Conservation (phyloP, 164 flowering plant species). For the Chimonanthus salicifolius region DNA sequence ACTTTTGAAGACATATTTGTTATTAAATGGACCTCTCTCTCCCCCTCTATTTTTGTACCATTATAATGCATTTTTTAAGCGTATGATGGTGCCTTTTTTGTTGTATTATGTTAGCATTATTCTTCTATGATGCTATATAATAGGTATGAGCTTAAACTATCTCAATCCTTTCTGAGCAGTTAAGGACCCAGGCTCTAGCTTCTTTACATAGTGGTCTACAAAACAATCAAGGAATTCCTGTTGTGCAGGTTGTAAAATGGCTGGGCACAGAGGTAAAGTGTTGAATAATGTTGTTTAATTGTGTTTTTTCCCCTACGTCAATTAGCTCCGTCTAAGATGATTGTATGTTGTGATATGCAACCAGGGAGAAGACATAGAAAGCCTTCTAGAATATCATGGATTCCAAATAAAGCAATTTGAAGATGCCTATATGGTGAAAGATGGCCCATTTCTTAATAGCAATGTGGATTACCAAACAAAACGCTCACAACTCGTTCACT, state of each 20-base stretch:
- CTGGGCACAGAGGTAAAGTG: constrained; percentile 81
- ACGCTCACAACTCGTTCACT: constrained; percentile 73
- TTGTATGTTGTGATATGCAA: constrained; percentile 6
- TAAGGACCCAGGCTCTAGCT: constrained; percentile 96
- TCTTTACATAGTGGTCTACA: constrained; percentile 81
- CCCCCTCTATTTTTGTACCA: too few species aligned
- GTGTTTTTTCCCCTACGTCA: constrained; percentile 2
- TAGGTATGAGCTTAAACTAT: constrained; percentile 1
- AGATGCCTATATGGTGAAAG: constrained; percentile 92
- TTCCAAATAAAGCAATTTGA: constrained; percentile 68
- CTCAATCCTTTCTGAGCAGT: constrained; percentile 43
- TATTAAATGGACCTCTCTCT: too few species aligned
- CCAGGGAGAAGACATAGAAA: constrained; percentile 76
- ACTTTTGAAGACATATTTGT: too few species aligned
- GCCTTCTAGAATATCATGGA: constrained; percentile 77
- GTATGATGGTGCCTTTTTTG: too few species aligned
- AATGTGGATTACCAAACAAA: constrained; percentile 63
- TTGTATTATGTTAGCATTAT: too few species aligned
- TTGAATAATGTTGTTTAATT: constrained; percentile 2
- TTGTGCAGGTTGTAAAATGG: constrained; percentile 66
- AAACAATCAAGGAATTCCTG: constrained; percentile 83
- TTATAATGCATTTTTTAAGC: too few species aligned
- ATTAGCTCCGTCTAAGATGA: not conserved
- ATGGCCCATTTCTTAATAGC: constrained; percentile 61
- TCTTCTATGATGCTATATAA: not conserved